Percentiles rank a stretch among this genome's conserved stretches.
These are phyloP conservation scores for Camellia oleifera DNA, from an alignment of 179 eudicot species.

Conservation along the genomic window DNA sequence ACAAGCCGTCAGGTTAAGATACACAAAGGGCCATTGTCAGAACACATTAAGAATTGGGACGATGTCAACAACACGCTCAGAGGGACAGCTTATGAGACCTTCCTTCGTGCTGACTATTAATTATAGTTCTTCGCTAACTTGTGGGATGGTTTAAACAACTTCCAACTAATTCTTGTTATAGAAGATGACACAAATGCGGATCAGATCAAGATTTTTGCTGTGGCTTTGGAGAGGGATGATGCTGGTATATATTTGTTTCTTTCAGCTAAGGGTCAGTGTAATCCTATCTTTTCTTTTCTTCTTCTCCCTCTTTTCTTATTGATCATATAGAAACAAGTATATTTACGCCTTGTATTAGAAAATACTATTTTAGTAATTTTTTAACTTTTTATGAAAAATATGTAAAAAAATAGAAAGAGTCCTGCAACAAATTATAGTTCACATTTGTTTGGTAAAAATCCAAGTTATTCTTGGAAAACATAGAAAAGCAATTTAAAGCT, in stretches of 20 bases:
- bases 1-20: slow-evolving; percentile 74
- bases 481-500: too few species aligned
- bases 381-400: too few species aligned
- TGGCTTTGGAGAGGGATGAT: not conserved
- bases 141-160: slow-evolving; percentile 26
- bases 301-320: not conserved
- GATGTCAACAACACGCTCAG: slow-evolving; percentile 53
- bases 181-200: not conserved
- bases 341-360: not conserved
- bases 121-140: slow-evolving; percentile 14
- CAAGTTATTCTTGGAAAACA: too few species aligned
- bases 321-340: not conserved
- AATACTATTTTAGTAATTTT: not conserved
- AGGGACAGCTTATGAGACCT: slow-evolving; percentile 73
- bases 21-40: slow-evolving; percentile 64
- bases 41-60: slow-evolving; percentile 69
- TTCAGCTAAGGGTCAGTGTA: not conserved
- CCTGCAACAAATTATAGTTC: too few species aligned
- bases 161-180: not conserved
- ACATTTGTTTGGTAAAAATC: too few species aligned
- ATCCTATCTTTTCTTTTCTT: not conserved
- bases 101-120: slow-evolving; percentile 58
- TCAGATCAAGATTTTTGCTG: not conserved
- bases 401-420: too few species aligned
- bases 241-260: not conserved